Conservation (phyloP, 805 yeast genomes). For the Ogataea haglerorum region DNA sequence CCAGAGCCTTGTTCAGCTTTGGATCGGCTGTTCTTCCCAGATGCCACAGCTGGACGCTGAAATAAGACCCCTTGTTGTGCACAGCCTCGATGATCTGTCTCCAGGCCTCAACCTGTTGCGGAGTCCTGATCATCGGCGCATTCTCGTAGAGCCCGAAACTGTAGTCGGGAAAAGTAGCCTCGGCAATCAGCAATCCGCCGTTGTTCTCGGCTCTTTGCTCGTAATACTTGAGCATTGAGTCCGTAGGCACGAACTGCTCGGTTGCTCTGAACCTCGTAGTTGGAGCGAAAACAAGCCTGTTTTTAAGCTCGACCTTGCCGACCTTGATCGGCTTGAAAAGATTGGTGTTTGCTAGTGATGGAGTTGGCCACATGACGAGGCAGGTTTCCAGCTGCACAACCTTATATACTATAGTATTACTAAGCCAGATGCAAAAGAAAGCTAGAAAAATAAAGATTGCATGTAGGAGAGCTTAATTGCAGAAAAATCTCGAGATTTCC, state of each 20-base stretch:
- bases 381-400: background rate
- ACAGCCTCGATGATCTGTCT: constrained; percentile 44
- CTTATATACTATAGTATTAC: background rate
- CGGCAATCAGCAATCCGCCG: constrained; percentile 60
- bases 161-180: constrained; percentile 51
- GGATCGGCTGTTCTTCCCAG: constrained; percentile 42
- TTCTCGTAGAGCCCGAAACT: constrained; percentile 40
- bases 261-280: constrained; percentile 44
- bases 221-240: constrained; percentile 51
- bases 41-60: constrained; percentile 52
- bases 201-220: constrained; percentile 49
- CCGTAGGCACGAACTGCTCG: constrained; percentile 41
- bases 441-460: too few species aligned
- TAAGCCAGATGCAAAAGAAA: background rate
- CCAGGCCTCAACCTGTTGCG: constrained; percentile 49
- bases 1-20: constrained; percentile 33
- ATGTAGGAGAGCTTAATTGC: too few species aligned
- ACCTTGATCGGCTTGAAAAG: constrained; percentile 43
- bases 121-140: constrained; percentile 50
- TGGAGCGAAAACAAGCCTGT: constrained; percentile 49
- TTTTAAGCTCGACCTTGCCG: constrained; percentile 35
- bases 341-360: constrained; percentile 16
- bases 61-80: constrained; percentile 47
- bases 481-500: too few species aligned
- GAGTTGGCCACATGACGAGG: background rate